These are phyloP conservation scores for Hippophae rhamnoides DNA, from an alignment of 306 rosid genomes.

Conservation along the genomic window DNA sequence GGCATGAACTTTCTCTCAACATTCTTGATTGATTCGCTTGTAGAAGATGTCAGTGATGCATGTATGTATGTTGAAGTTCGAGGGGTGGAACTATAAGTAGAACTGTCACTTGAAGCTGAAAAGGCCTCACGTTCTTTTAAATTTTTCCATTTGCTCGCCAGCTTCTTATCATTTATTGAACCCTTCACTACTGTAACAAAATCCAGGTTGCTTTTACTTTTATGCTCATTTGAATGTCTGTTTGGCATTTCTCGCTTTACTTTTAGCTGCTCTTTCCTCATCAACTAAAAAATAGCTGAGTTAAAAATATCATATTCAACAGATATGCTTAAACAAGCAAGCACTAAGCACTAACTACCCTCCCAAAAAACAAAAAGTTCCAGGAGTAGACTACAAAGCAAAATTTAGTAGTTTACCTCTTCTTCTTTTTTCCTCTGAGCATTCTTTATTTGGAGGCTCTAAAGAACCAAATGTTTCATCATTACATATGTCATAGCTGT, in stretches of 20 bases:
- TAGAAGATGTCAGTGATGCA: no score
- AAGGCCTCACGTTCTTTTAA: constrained; percentile 9
- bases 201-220: background rate
- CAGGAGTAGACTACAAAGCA: background rate
- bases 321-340: constrained; percentile 1
- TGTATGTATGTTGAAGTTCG: no score
- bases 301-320: background rate
- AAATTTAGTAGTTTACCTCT: constrained; percentile 11
- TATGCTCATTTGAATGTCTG: constrained; percentile 1
- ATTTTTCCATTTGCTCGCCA: background rate
- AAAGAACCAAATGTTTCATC: constrained; percentile 24
- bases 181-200: background rate
- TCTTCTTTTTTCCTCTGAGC: constrained; percentile 11
- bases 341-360: no score
- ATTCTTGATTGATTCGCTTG: no score
- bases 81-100: background rate
- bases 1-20: no score
- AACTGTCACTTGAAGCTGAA: constrained; percentile 9
- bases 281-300: constrained; percentile 14
- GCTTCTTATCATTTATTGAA: constrained; percentile 1
- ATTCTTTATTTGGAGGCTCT: constrained; percentile 16
- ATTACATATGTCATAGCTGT: constrained; percentile 9
- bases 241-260: constrained; percentile 6
- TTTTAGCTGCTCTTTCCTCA: constrained; percentile 2
- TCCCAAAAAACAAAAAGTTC: constrained; percentile 3